Evolutionary conservation across 768 basidiomycete genomes (phyloP).

Genomic region (Lentinula boryana): DNA sequence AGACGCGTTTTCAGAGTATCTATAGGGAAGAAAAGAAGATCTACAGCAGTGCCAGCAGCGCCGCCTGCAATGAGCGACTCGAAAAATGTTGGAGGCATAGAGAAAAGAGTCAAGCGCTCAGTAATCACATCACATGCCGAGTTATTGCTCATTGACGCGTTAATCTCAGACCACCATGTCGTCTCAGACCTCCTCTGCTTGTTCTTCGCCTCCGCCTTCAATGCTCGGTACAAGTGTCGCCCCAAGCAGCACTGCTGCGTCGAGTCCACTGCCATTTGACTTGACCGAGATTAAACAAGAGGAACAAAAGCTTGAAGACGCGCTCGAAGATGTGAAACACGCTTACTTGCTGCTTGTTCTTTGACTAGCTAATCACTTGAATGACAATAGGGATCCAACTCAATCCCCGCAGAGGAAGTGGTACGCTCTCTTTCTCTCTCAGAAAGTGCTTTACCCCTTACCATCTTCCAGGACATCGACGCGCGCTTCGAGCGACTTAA

Average conservation of each 20-base stretch:
- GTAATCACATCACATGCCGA: not conserved
- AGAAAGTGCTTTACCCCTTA: not conserved
- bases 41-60: constrained; percentile 87
- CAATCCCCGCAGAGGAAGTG: not conserved
- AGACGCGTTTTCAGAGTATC: constrained; percentile 96
- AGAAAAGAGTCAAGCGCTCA: not conserved
- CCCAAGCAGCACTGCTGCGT: constrained; percentile 5
- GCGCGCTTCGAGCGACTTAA: constrained; percentile 49
- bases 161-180: not conserved
- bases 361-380: not conserved
- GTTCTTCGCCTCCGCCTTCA: constrained; percentile 5
- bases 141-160: constrained; percentile 1
- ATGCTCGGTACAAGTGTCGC: not conserved
- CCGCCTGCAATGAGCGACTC: constrained; percentile 52
- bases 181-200: not conserved
- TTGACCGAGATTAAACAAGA: not conserved
- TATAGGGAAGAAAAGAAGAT: constrained; percentile 93
- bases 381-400: not conserved
- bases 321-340: constrained; percentile 2
- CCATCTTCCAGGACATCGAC: constrained; percentile 35
- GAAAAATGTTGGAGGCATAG: not conserved
- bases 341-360: not conserved
- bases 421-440: not conserved
- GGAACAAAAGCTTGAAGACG: not conserved
- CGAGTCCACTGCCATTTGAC: not conserved